These are phyloP conservation scores for Lactifluus subvellereus DNA, from an alignment of 768 basidiomycete genomes.

Conservation along the genomic window DNA sequence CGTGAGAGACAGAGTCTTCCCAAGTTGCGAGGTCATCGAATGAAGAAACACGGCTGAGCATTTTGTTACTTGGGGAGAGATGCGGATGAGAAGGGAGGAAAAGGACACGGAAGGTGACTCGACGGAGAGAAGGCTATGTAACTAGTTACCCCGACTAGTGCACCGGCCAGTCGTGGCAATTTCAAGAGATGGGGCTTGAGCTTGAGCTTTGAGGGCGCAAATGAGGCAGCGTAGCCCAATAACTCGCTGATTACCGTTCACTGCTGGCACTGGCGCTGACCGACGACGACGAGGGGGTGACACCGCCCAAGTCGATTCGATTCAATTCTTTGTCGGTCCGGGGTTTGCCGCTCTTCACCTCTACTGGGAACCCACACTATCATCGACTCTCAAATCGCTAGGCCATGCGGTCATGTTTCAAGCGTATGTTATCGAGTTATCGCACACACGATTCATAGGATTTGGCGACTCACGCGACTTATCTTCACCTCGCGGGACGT, in stretches of 20 bases:
- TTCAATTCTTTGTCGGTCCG: background rate
- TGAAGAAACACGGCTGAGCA: conserved; percentile 24
- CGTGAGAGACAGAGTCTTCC: conserved; percentile 22
- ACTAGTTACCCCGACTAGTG: background rate
- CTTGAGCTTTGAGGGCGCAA: background rate
- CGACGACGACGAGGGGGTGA: background rate
- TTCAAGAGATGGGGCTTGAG: background rate
- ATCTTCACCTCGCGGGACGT: too few species aligned
- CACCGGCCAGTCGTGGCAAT: background rate
- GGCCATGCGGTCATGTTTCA: too few species aligned
- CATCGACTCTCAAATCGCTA: too few species aligned
- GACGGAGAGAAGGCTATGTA: background rate
- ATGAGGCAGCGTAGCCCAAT: background rate
- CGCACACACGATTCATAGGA: too few species aligned
- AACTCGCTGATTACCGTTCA: background rate
- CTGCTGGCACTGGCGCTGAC: background rate
- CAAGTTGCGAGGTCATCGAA: conserved; percentile 27
- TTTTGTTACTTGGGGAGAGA: conserved; percentile 1
- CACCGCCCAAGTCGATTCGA: background rate
- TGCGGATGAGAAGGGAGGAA: background rate
- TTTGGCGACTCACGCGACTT: too few species aligned
- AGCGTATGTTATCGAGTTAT: too few species aligned
- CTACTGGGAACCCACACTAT: too few species aligned
- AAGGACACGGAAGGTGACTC: background rate
- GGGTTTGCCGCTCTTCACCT: background rate